Conservation (phyloP, 768 basidiomycete species). For the Hemileccinum impolitum region DNA sequence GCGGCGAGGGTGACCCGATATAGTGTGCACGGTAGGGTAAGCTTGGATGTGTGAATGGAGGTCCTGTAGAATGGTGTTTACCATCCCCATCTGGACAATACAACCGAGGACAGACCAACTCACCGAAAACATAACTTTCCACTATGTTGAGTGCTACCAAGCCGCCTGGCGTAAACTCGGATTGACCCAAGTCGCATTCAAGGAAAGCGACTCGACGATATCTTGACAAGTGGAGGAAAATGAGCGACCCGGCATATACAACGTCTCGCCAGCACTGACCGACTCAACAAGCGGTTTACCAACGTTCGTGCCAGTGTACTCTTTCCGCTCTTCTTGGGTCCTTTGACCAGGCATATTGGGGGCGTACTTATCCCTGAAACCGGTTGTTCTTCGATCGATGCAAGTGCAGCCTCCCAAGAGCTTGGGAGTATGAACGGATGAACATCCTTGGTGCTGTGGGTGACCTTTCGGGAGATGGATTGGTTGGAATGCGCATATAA, state of each 20-base stretch:
- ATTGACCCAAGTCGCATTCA: slow-evolving; percentile 92
- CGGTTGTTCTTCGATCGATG: neutral
- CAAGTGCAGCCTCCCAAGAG: slow-evolving; percentile 35
- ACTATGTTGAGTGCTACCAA: slow-evolving; percentile 78
- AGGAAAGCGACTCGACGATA: slow-evolving; percentile 84
- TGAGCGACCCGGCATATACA: neutral
- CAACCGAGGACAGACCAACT: neutral
- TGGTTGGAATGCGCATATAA: slow-evolving; percentile 9
- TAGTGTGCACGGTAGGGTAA: slow-evolving; percentile 75
- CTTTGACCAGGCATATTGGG: slow-evolving; percentile 66
- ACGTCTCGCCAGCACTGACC: slow-evolving; percentile 35
- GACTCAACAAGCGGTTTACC: slow-evolving; percentile 61
- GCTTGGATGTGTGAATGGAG: slow-evolving; percentile 81
- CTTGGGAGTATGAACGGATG: slow-evolving; percentile 34
- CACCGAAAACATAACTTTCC: slow-evolving; percentile 69
- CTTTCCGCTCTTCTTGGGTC: slow-evolving; percentile 86
- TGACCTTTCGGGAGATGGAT: slow-evolving; percentile 20
- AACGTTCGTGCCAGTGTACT: slow-evolving; percentile 80
- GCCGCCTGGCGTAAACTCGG: slow-evolving; percentile 88
- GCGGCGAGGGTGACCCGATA: slow-evolving; percentile 75
- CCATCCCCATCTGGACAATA: neutral
- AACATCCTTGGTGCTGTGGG: slow-evolving; percentile 26
- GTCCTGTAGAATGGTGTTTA: slow-evolving; percentile 47
- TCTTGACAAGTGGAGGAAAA: slow-evolving; percentile 31
- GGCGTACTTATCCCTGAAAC: slow-evolving; percentile 18